Evolutionary conservation across 345 rosid species (phyloP).

Genomic region (Firmiana major): DNA sequence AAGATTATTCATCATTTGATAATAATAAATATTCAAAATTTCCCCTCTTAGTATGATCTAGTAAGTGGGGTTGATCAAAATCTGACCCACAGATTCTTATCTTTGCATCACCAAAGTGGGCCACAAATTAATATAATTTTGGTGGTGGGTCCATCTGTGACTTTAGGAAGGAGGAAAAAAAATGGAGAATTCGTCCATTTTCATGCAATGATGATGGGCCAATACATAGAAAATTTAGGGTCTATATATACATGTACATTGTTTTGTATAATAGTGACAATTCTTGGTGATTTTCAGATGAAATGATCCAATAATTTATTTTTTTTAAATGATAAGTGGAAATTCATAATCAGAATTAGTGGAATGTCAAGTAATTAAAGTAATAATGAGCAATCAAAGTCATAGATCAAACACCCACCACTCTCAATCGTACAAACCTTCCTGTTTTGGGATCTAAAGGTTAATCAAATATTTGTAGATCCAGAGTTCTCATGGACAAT

Average conservation of each 20-base stretch:
- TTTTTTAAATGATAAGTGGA: neutral
- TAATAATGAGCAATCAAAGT: neutral
- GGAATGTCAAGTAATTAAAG: neutral
- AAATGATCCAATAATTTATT: neutral
- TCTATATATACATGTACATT: no score
- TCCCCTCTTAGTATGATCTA: neutral
- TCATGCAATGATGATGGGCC: neutral
- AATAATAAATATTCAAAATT: neutral
- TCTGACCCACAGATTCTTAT: neutral
- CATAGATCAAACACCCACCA: neutral
- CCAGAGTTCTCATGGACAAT: neutral
- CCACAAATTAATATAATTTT: neutral
- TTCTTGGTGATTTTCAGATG: neutral
- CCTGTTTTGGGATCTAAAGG: neutral
- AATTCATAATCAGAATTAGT: neutral
- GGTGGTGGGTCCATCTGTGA: no score
- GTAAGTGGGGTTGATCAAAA: neutral
- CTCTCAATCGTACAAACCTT: neutral
- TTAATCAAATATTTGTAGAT: neutral
- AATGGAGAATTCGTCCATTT: neutral
- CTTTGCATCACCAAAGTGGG: neutral
- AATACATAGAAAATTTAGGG: neutral
- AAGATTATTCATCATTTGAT: neutral
- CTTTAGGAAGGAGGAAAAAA: no score
- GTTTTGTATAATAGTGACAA: neutral